Conservation (phyloP, 2,329 filamentous ascomycete species). For the Penicillium sp. region DNA sequence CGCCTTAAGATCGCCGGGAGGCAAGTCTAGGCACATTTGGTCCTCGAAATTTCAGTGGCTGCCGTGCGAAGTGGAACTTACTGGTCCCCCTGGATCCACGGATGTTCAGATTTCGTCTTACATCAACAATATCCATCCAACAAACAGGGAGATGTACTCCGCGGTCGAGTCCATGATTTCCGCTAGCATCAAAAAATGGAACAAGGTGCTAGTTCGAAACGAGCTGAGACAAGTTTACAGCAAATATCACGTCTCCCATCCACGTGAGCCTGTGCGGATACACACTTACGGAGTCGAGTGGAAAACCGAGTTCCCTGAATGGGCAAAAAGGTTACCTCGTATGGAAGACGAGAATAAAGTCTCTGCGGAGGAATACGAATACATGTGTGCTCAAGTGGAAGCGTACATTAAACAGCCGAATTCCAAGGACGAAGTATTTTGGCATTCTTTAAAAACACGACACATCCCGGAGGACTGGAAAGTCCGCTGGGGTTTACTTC, state of each 20-base stretch:
- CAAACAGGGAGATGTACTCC: conserved; percentile 4
- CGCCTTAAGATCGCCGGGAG: background rate
- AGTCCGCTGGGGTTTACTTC: background rate
- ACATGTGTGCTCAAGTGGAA: conserved; percentile 6
- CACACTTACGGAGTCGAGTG: conserved; percentile 12
- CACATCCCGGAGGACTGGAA: conserved; percentile 7
- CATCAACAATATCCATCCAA: conserved; percentile 11
- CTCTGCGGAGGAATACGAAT: conserved; percentile 8
- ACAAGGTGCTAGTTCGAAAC: conserved; percentile 1
- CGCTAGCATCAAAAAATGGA: conserved; percentile 6
- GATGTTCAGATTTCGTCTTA: conserved; percentile 9
- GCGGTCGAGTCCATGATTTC: conserved; percentile 6
- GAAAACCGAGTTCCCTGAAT: conserved; percentile 6
- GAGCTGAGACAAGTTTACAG: too few species aligned
- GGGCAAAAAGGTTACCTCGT: conserved; percentile 3
- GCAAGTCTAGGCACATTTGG: background rate
- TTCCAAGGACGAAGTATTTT: conserved; percentile 6
- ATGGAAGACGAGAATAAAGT: conserved; percentile 1
- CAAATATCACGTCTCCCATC: too few species aligned
- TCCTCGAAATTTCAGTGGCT: conserved; percentile 15
- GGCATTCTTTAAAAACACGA: conserved; percentile 1
- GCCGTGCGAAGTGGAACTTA: conserved; percentile 15
- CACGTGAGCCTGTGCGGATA: conserved; percentile 4
- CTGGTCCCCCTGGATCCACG: conserved; percentile 5
- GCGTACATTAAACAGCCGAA: conserved; percentile 6